A percentile compares a stretch with the other conserved stretches of the same genome.
These are phyloP conservation scores for Pythium plurisporium DNA, from an alignment of 352 stramenopile genomes.

Conservation along the genomic window DNA sequence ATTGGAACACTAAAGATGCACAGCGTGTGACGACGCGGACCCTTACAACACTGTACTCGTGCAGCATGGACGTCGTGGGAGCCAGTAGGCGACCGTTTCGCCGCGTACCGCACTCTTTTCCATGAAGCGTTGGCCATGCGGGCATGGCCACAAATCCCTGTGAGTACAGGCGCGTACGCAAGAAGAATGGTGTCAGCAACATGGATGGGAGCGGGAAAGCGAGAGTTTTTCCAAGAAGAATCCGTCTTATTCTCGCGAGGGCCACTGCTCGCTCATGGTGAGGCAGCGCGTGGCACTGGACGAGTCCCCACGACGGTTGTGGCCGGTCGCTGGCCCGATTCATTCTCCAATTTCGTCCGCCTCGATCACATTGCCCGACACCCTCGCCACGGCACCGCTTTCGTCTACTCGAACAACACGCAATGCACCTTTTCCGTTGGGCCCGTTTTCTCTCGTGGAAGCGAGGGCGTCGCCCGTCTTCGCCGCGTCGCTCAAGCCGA, in stretches of 20 bases:
- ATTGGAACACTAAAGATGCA: background rate
- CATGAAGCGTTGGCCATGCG: background rate
- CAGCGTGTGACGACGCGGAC: too few relatives aligned
- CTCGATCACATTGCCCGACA: background rate
- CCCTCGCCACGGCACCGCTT: background rate
- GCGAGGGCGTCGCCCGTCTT: constrained; percentile 3
- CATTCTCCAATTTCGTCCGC: constrained; percentile 6
- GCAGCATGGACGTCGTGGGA: too few relatives aligned
- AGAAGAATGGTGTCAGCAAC: background rate
- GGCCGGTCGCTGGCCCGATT: too few relatives aligned
- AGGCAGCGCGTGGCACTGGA: too few relatives aligned
- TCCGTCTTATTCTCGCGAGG: constrained; percentile 5
- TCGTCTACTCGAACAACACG: too few relatives aligned
- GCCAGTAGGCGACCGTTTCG: constrained; percentile 1
- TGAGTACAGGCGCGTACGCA: background rate
- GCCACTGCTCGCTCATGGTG: too few relatives aligned
- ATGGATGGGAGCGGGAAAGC: background rate
- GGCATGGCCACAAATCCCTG: too few relatives aligned
- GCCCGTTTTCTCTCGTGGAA: constrained; percentile 15
- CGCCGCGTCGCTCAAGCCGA: constrained; percentile 10
- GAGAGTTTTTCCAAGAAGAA: background rate
- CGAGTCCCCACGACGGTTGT: too few relatives aligned
- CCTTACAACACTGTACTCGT: too few relatives aligned
- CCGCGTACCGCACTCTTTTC: background rate
- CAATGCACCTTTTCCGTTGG: constrained; percentile 24